Percentiles rank a stretch among this genome's conserved stretches.
Conservation (phyloP, 768 basidiomycete genomes). For the Tylopilus intermedius region DNA sequence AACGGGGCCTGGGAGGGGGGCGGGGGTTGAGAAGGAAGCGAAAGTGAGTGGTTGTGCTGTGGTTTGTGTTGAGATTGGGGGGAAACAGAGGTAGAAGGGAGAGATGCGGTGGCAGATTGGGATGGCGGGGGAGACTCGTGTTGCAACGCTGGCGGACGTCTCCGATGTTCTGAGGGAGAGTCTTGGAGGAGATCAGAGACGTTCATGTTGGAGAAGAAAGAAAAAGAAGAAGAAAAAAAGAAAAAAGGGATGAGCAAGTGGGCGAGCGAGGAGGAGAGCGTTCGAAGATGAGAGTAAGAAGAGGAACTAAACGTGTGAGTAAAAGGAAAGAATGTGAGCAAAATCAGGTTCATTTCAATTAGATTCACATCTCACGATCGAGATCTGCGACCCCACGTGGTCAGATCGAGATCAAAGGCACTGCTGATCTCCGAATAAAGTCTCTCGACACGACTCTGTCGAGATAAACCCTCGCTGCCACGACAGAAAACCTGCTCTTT, state of each 20-base stretch:
- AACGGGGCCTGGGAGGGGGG: slow-evolving; percentile 15
- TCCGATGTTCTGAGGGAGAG: slow-evolving; percentile 56
- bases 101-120: slow-evolving; percentile 24
- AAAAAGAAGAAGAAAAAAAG: background rate
- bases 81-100: slow-evolving; percentile 27
- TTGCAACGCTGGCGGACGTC: slow-evolving; percentile 27
- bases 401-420: slow-evolving; percentile 27
- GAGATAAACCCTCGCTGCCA: too few relatives aligned
- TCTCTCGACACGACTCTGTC: too few relatives aligned
- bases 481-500: too few relatives aligned
- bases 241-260: background rate
- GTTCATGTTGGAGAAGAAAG: slow-evolving; percentile 43
- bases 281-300: slow-evolving; percentile 25
- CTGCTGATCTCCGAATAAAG: slow-evolving; percentile 7
- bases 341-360: slow-evolving; percentile 33
- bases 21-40: slow-evolving; percentile 14
- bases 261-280: slow-evolving; percentile 7
- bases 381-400: slow-evolving; percentile 28
- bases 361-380: slow-evolving; percentile 32
- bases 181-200: slow-evolving; percentile 66
- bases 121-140: slow-evolving; percentile 24
- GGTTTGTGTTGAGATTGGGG: slow-evolving; percentile 29
- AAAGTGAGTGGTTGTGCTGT: slow-evolving; percentile 23
- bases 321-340: slow-evolving; percentile 26
- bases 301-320: slow-evolving; percentile 24